Evolutionary conservation across 352 stramenopile genomes (phyloP).

Genomic region (Pilasporangium apinafurcum): DNA sequence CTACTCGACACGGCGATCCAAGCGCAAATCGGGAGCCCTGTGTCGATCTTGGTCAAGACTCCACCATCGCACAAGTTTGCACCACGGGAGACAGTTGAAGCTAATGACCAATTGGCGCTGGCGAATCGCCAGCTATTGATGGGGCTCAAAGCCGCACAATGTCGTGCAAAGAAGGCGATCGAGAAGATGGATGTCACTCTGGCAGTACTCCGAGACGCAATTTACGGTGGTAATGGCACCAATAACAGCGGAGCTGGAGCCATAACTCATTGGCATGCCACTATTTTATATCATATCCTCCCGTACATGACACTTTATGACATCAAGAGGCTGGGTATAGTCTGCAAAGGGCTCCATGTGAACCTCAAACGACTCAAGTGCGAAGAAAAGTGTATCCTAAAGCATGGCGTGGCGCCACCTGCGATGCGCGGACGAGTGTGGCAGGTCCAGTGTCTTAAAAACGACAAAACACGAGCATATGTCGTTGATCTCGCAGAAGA

Average conservation of each 20-base stretch:
- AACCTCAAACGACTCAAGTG: conserved; percentile 16
- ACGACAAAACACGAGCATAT: conserved; percentile 38
- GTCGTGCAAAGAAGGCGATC: conserved; percentile 36
- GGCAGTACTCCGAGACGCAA: conserved; percentile 32
- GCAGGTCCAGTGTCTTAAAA: conserved; percentile 37
- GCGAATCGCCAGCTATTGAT: conserved; percentile 66
- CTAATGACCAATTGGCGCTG: conserved; percentile 49
- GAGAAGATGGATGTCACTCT: conserved; percentile 59
- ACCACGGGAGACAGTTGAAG: conserved; percentile 54
- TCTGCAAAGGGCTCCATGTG: conserved; percentile 21
- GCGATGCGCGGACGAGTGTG: conserved; percentile 26
- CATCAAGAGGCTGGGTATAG: conserved; percentile 21
- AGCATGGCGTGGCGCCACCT: conserved; percentile 2
- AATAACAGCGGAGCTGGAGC: too few relatives aligned
- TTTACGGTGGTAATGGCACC: conserved; percentile 15
- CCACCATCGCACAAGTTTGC: conserved; percentile 61
- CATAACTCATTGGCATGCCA: too few relatives aligned
- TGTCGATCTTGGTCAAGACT: conserved; percentile 20
- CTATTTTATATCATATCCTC: conserved; percentile 12
- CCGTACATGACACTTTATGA: conserved; percentile 44
- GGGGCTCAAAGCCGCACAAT: conserved; percentile 60
- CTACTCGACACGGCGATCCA: conserved; percentile 43
- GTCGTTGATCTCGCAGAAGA: conserved; percentile 48
- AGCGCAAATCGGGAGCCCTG: conserved; percentile 27
- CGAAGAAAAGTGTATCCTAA: conserved; percentile 18